Evolutionary conservation across 2,329 filamentous ascomycete species (phyloP), one percentile per base, ranked within the genome.

Genomic region (Colletotrichum paranaense): DNA sequence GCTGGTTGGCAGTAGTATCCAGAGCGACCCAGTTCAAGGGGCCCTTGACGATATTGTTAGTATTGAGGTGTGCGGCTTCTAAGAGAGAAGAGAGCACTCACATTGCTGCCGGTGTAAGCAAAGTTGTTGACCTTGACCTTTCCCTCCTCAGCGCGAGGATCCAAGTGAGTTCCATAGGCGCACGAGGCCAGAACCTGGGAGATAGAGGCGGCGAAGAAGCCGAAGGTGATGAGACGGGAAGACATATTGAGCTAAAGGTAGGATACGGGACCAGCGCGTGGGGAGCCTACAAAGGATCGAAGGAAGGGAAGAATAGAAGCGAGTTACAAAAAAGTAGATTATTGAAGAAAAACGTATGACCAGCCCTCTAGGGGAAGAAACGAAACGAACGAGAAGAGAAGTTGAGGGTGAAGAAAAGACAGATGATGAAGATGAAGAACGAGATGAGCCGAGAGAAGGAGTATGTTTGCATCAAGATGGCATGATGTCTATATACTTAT

Each of bases 11-110:
- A 28, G 60, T 26, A 19, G 77, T 65, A 30, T 80, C 78, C 30
- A 88, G 80, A 7, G 81, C 80, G 35, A 85, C 83, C 86, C 86
- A 88, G 77, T 84, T 86, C 71, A 87, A 78, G 8, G 86, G 86
- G 19, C 86, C 86, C 75, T 75, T 49, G 1, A 59, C 16, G 46
- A 46, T 24, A n/a, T 6, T 62, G 62, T 74, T 46, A 74, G 71
- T 58, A 14, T 8, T 19, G 35, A n/a, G 30, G 22, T 12, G n/a
- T 24, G 11, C 11, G 12, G 46, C 24, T 5, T 26, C 6, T 14
- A 19, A 0, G 22, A 5, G 35, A 35, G n/a, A 16, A 16, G 19
- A 42, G 22, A 57, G 28, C 19, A 74, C 79, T 68, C 78, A 85
- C 83, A 68, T 77, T 81, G 5, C 76, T 30, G 16, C 82, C 84